phyloP scores from a whole-genome alignment of 768 basidiomycete genomes.

The Leccinellum luteum region DNA sequence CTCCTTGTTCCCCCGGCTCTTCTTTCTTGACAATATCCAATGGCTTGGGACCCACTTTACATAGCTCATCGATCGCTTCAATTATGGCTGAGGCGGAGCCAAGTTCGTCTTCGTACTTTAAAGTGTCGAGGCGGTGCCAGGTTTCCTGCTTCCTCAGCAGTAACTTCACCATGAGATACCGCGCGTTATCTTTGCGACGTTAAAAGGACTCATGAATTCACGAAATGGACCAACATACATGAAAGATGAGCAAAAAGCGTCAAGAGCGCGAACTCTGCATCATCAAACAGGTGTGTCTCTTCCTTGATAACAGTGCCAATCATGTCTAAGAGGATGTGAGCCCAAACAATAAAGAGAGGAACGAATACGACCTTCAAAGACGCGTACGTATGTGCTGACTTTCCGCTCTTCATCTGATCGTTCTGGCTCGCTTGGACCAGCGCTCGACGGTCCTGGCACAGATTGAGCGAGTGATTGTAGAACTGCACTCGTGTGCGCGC shows the following conservation, averaged over 20 bases:
- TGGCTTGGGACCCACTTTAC: conserved; percentile 16
- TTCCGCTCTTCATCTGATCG: conserved; percentile 6
- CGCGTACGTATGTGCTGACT: conserved; percentile 26
- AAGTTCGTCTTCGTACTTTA: conserved; percentile 45
- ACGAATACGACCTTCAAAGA: conserved; percentile 28
- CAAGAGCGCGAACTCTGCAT: conserved; percentile 46
- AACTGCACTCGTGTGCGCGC: background rate
- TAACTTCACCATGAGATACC: conserved; percentile 62
- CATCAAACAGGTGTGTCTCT: conserved; percentile 52
- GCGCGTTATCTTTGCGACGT: conserved; percentile 44
- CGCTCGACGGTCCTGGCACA: conserved; percentile 13
- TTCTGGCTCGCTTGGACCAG: background rate
- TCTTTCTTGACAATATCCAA: conserved; percentile 12
- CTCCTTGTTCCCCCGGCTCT: conserved; percentile 24
- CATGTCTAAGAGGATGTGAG: conserved; percentile 46
- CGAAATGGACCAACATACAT: conserved; percentile 40
- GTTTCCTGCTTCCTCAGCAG: conserved; percentile 56
- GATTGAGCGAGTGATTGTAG: conserved; percentile 10
- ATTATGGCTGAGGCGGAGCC: conserved; percentile 36
- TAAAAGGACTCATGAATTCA: conserved; percentile 1
- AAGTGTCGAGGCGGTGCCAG: conserved; percentile 48
- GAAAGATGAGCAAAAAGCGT: conserved; percentile 41
- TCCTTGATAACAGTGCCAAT: conserved; percentile 46
- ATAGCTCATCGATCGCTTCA: conserved; percentile 46
- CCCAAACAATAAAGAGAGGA: background rate